Evolutionary conservation across 495 filamentous ascomycete species (phyloP), one percentile per base, ranked within the genome.

Genomic region (Rostrohypoxylon terebratum): DNA sequence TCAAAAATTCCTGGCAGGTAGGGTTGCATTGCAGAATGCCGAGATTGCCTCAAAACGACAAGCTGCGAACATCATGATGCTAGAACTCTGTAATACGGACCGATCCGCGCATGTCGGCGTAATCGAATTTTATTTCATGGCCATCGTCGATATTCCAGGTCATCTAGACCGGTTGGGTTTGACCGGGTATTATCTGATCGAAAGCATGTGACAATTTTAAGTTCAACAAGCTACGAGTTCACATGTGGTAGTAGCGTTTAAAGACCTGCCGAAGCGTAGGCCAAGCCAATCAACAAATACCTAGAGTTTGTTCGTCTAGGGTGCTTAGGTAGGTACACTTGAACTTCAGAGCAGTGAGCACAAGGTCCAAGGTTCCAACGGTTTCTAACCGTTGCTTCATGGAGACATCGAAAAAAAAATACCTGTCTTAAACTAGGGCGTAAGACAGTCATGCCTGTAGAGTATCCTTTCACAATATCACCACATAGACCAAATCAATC

Each of bases 21-120:
- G 65, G 65, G 66, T 73, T 68, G 20, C 71, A 73, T 73, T 66
- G 71, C 71, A 73, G 65, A 54, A 69, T 59, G 65, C 65, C 71
- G 48, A 53, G 23, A 53, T 28, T 31, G 48, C 23, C 48, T 73
- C 65, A 73, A 73, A 42, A n/a, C 71, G 55, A 58, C 71, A 73
- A 68, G 60, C 60, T 61, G 68, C 65, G 40, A 55, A 47, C 53
- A 73, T 68, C 36, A 57, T 73, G 65, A 73, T 59, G 67, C 34
- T 53, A 68, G 34, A 63, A 36, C 31, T 34, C 58, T 61, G 47
- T 20, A 40, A 42, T 73, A 53, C 36, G 58, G 25, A 44, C 60
- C 64, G 64, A 64, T 60, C 64, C 53, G 64, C 63, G 59, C 60
- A 31, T 64, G 36, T 38, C 31, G 25, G 34, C 63, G 51, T 59